phyloP scores from a whole-genome alignment of 495 filamentous ascomycete genomes.

The Penicillium bialowiezense region DNA sequence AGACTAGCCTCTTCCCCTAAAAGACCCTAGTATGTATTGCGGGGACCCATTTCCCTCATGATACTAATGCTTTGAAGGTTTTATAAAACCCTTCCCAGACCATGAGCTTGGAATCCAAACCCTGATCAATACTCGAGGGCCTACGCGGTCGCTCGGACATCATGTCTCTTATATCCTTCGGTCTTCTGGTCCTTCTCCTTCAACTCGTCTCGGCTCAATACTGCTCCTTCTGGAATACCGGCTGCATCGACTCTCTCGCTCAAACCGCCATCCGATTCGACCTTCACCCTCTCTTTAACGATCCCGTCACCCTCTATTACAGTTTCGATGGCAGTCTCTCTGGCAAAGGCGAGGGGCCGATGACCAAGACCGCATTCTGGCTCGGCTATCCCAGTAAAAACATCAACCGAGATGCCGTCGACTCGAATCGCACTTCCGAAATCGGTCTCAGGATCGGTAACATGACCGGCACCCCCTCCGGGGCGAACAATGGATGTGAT shows the following conservation, averaged over 20 bases:
- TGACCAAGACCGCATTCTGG: conserved; percentile 44
- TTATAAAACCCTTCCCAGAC: neutral
- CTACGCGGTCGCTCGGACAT: conserved; percentile 19
- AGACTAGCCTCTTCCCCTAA: conserved; percentile 2
- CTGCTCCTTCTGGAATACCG: conserved; percentile 40
- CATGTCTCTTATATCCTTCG: conserved; percentile 23
- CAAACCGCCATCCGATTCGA: conserved; percentile 37
- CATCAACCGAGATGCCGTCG: conserved; percentile 31
- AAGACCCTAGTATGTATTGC: conserved; percentile 18
- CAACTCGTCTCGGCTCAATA: conserved; percentile 27
- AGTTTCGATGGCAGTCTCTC: conserved; percentile 36
- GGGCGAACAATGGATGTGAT: conserved; percentile 41
- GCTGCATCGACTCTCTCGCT: conserved; percentile 43
- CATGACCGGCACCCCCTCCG: conserved; percentile 35
- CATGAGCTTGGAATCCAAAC: conserved; percentile 4
- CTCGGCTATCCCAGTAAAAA: conserved; percentile 33
- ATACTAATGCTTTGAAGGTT: neutral
- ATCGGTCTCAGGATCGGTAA: conserved; percentile 42
- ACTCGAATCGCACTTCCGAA: conserved; percentile 40
- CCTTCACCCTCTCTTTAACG: conserved; percentile 39
- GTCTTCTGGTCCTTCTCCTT: conserved; percentile 21
- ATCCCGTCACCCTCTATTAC: conserved; percentile 38
- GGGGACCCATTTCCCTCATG: conserved; percentile 19
- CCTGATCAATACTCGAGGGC: conserved; percentile 18
- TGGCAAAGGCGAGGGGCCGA: conserved; percentile 33